These are phyloP conservation scores for Akanthomyces muscarius DNA, from an alignment of 2,329 filamentous ascomycete species.

Conservation along the genomic window DNA sequence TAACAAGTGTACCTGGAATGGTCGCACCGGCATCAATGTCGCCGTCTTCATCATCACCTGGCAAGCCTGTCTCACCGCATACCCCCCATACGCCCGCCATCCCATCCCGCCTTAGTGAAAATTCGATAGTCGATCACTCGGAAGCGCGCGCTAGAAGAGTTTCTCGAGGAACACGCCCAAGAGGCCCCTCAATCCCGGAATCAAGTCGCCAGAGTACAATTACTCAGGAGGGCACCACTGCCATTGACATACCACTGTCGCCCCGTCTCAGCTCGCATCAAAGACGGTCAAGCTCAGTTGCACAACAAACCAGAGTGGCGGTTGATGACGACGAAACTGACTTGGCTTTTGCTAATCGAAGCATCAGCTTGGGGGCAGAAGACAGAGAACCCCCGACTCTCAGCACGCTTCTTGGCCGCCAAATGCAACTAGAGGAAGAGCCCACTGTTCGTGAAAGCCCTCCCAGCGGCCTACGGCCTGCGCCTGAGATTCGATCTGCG, in stretches of 20 bases:
- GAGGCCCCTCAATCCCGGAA: constrained; percentile 27
- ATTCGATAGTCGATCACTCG: constrained; percentile 59
- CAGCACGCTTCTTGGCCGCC: constrained; percentile 57
- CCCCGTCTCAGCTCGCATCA: constrained; percentile 55
- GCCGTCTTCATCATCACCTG: constrained; percentile 83
- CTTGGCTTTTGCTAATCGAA: constrained; percentile 59
- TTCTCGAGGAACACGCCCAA: constrained; percentile 28
- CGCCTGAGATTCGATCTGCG: constrained; percentile 38
- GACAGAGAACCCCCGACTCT: constrained; percentile 61
- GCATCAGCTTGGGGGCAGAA: constrained; percentile 63
- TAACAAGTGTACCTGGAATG: constrained; percentile 61
- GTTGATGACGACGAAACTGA: constrained; percentile 59
- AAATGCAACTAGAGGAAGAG: constrained; percentile 33
- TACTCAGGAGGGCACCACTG: constrained; percentile 53
- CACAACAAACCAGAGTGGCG: constrained; percentile 55
- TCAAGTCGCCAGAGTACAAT: constrained; percentile 36
- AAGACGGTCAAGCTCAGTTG: constrained; percentile 66
- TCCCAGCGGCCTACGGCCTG: constrained; percentile 35
- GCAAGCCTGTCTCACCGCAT: constrained; percentile 83
- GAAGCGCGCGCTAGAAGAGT: constrained; percentile 27
- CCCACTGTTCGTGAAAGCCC: constrained; percentile 23
- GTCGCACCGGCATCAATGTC: constrained; percentile 72
- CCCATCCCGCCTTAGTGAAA: constrained; percentile 87
- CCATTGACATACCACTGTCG: constrained; percentile 71
- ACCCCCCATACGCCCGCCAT: constrained; percentile 92